Base-by-base conservation (phyloP, 148 eudicot species). In the Persicaria tinctoria region DNA sequence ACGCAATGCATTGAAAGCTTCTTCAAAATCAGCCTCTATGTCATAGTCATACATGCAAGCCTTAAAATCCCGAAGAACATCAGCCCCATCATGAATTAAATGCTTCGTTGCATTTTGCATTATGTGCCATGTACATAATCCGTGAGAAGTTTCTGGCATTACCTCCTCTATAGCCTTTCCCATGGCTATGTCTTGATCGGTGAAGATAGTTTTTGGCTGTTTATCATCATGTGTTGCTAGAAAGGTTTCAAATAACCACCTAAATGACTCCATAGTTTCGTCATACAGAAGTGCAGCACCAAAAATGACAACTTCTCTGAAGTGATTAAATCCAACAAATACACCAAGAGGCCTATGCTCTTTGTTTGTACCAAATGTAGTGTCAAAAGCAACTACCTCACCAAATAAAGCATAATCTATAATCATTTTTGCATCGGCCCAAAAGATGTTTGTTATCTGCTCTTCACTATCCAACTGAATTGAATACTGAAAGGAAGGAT, bases 211-310 rank as follows among this genome's bases (percentile, higher is more conserved):
- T 14, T 14, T 13, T 14, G 76, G 76, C 1, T 73, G 41, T 7
- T 78, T 64, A 3, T 32, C 41, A 16, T 12, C 41, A 48, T 60
- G 66, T 60, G 5, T 41, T 44, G 4, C 20, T 5, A 8, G 69
- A 68, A 76, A 76, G 4, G 64, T 51, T 2, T 53, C 53, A 73
- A 78, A 78, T 2, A 73, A 32, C 80, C 73, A 78, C 16, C 8
- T 17, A 73, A 78, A 78, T 12, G 73, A 60, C 16, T 62, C 50
- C 13, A 10, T 27, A 14, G 80, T 73, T 44, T 73, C 76, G 49
- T 73, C 80, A 51, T 73, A 78, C 0, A 78, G 16, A 3, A 78
- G 44, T 8, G 73, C 41, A 6, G 20, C 80, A 59, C 80, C 76
- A 73, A 78, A 73, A 3, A 78, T 9, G 6, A 73, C 63, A 12